phyloP scores from a whole-genome alignment of 805 yeast species.

The Tetrapisispora phaffii region DNA sequence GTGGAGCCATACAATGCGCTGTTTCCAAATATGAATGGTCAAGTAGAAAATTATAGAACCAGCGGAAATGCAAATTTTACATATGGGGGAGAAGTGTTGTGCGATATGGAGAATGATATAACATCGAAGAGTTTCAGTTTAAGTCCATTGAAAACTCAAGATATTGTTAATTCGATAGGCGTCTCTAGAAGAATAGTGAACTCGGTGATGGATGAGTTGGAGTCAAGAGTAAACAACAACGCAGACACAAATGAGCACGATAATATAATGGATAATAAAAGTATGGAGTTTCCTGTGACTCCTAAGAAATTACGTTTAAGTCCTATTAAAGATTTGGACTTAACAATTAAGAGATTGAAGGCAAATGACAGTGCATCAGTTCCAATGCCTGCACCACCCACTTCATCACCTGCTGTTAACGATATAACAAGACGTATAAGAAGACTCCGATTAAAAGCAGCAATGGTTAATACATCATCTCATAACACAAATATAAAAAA shows the following conservation, averaged over 20 bases:
- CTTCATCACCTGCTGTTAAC: conserved; percentile 9
- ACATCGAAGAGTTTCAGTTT: neutral
- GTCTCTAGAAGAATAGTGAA: conserved; percentile 28
- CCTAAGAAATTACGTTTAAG: conserved; percentile 7
- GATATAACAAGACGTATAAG: conserved; percentile 24
- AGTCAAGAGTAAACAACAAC: conserved; percentile 25
- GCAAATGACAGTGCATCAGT: neutral
- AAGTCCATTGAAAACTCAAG: neutral
- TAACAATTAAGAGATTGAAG: conserved; percentile 6
- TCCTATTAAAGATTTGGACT: conserved; percentile 2
- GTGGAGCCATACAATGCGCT: neutral
- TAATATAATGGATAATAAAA: neutral
- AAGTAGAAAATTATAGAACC: neutral
- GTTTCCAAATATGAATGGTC: neutral
- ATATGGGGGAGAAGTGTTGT: neutral
- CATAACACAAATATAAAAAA: neutral
- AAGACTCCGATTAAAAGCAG: conserved; percentile 15
- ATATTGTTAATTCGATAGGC: conserved; percentile 16
- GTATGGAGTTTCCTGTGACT: conserved; percentile 10
- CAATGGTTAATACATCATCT: neutral
- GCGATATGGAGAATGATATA: neutral
- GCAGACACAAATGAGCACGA: neutral
- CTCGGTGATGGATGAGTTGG: conserved; percentile 29
- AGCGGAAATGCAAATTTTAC: neutral
- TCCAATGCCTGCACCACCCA: conserved; percentile 2